phyloP scores from a whole-genome alignment of 148 eudicot species.

The Nepenthes gracilis region DNA sequence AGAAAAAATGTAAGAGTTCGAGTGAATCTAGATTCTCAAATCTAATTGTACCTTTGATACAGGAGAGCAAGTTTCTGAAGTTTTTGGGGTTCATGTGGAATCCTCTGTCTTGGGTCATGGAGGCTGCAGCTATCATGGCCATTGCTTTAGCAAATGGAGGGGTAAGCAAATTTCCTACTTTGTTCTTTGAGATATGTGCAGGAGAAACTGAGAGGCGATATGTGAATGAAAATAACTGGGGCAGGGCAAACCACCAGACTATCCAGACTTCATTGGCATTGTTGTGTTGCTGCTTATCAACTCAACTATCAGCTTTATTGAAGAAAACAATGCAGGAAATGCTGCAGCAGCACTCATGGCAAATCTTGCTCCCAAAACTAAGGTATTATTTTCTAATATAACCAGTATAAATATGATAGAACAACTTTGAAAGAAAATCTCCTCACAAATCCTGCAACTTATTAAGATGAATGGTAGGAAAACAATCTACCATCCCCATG shows the following conservation, averaged over 20 bases:
- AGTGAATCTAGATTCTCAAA: neutral
- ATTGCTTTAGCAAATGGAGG: slow-evolving; percentile 65
- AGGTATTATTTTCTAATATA: slow-evolving; percentile 13
- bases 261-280: slow-evolving; percentile 74
- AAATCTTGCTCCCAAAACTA: slow-evolving; percentile 56
- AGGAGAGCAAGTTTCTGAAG: slow-evolving; percentile 57
- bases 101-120: slow-evolving; percentile 90
- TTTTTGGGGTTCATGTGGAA: slow-evolving; percentile 84
- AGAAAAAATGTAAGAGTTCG: too few relatives aligned
- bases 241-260: slow-evolving; percentile 64
- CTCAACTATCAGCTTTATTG: slow-evolving; percentile 69
- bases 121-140: slow-evolving; percentile 71
- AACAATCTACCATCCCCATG: too few relatives aligned
- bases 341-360: slow-evolving; percentile 85
- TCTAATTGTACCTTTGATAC: neutral
- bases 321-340: slow-evolving; percentile 65
- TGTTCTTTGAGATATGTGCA: too few relatives aligned
- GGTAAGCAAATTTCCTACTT: slow-evolving; percentile 7
- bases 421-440: too few relatives aligned
- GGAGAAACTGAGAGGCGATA: neutral
- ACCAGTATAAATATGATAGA: neutral
- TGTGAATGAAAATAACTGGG: neutral
- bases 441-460: too few relatives aligned
- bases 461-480: too few relatives aligned
- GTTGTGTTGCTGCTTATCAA: slow-evolving; percentile 52